phyloP scores from a whole-genome alignment of 108 stramenopile species.

The Skeletonema grethae region DNA sequence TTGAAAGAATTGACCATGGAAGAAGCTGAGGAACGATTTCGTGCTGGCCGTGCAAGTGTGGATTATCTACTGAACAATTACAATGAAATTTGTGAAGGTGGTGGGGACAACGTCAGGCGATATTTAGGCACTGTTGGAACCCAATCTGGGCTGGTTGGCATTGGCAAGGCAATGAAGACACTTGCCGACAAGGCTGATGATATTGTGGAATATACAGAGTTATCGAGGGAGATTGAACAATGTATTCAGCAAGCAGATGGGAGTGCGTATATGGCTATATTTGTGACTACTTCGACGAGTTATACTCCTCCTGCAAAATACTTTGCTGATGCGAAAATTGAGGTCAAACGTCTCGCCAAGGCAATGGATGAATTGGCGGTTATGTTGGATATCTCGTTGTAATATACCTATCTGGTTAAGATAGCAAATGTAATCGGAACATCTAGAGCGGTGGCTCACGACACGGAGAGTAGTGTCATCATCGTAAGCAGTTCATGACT shows the following conservation, averaged over 20 bases:
- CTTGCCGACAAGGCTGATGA: conserved; percentile 56
- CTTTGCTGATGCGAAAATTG: conserved; percentile 58
- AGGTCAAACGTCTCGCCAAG: conserved; percentile 39
- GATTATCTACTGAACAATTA: conserved; percentile 57
- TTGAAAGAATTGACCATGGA: conserved; percentile 29
- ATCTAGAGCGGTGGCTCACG: no score
- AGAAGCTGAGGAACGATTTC: conserved; percentile 48
- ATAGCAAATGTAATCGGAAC: no score
- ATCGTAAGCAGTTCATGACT: no score
- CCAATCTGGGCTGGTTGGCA: conserved; percentile 50
- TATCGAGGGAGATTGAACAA: conserved; percentile 41
- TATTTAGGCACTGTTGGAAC: conserved; percentile 69
- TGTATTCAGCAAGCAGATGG: conserved; percentile 51
- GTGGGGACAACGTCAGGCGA: conserved; percentile 68
- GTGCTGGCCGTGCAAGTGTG: conserved; percentile 39
- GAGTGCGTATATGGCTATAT: conserved; percentile 56
- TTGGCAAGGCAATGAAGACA: conserved; percentile 50
- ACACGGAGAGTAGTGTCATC: no score
- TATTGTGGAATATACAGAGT: conserved; percentile 59
- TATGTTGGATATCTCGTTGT: conserved; percentile 19
- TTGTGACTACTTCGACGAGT: conserved; percentile 40
- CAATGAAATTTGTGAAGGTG: conserved; percentile 54
- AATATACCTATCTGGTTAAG: background rate
- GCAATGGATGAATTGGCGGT: conserved; percentile 51
- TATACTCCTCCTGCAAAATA: conserved; percentile 46